Evolutionary conservation across 2,329 filamentous ascomycete species (phyloP).

Genomic region (Cercospora zeina): DNA sequence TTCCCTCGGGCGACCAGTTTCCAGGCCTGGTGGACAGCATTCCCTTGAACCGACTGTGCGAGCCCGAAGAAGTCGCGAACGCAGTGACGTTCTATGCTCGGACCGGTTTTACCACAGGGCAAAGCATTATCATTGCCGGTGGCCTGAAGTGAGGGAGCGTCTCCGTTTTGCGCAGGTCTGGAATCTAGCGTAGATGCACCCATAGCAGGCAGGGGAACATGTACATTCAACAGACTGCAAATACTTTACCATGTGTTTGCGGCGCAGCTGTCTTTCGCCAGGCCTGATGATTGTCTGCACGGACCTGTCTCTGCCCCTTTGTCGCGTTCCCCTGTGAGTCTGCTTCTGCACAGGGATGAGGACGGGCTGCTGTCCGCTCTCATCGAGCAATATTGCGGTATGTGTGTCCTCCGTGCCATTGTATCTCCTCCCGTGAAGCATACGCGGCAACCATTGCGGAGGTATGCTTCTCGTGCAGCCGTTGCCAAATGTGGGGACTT

Average conservation of each 20-base stretch:
- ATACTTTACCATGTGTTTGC: too few species aligned
- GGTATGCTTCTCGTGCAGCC: neutral
- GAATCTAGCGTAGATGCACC: neutral
- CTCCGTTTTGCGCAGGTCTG: neutral
- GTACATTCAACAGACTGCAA: neutral
- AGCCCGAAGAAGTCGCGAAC: conserved; percentile 60
- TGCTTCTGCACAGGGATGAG: neutral
- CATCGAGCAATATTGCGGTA: neutral
- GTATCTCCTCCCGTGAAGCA: neutral
- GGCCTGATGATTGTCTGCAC: neutral
- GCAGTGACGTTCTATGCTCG: conserved; percentile 59
- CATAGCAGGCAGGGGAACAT: neutral
- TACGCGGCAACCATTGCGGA: neutral
- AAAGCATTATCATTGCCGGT: conserved; percentile 32
- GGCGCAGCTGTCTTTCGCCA: too few species aligned
- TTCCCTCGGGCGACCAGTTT: conserved; percentile 52
- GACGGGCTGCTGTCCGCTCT: neutral
- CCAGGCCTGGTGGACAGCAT: conserved; percentile 62
- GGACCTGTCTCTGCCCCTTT: neutral
- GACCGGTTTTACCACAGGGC: conserved; percentile 50
- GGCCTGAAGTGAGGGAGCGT: conserved; percentile 28
- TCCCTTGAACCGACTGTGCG: conserved; percentile 58
- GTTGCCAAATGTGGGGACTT: neutral
- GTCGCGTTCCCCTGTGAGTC: neutral
- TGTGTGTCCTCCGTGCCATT: neutral